Evolutionary conservation across 2,329 filamentous ascomycete species (phyloP).

Genomic region (Pseudocercospora fuligena): DNA sequence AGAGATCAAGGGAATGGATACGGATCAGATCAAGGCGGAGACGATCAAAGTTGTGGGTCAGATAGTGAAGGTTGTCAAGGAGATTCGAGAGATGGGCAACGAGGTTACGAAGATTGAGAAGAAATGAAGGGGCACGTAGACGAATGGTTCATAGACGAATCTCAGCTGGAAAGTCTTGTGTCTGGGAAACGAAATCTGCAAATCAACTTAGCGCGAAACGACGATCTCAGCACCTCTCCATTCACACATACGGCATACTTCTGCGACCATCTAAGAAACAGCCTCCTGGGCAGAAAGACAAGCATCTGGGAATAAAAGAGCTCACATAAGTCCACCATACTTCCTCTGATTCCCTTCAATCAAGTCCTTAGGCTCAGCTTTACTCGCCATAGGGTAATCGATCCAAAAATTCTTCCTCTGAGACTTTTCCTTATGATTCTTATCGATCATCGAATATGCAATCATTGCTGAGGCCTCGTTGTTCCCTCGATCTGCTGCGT

Average conservation of each 20-base stretch:
- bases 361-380: conserved; percentile 4
- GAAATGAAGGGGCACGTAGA: background rate
- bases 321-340: conserved; percentile 22
- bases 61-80: background rate
- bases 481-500: conserved; percentile 19
- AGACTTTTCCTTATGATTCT: conserved; percentile 23
- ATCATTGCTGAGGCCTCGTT: conserved; percentile 22
- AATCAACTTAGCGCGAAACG: no score
- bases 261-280: no score
- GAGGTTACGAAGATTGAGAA: background rate
- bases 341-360: conserved; percentile 17
- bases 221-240: no score
- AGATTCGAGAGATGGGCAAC: background rate
- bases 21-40: background rate
- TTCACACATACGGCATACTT: no score
- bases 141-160: no score
- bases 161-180: no score
- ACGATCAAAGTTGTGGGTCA: background rate
- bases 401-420: conserved; percentile 23
- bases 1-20: background rate
- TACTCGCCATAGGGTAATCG: conserved; percentile 18
- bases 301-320: no score
- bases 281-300: no score
- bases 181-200: no score
- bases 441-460: conserved; percentile 20